Percentiles rank a stretch among this genome's conserved stretches.
Conservation (phyloP, 352 stramenopile species). For the Thalassiosira livingstoniorum region DNA sequence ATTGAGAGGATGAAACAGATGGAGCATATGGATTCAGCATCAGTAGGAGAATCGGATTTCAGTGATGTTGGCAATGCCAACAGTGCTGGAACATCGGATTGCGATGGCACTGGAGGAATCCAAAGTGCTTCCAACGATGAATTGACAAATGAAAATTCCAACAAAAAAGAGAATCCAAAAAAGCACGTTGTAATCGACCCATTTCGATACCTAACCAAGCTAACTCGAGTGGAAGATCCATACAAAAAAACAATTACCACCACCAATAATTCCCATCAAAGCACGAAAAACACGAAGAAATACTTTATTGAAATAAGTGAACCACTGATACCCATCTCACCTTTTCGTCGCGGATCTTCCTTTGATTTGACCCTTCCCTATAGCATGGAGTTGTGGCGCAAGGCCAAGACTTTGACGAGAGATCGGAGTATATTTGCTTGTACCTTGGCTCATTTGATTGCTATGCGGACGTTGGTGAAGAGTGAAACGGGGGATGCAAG, state of each 20-base stretch:
- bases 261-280: constrained; percentile 24
- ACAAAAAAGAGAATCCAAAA: background rate
- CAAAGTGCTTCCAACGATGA: background rate
- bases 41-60: background rate
- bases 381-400: constrained; percentile 80
- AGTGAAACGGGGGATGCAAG: constrained; percentile 24
- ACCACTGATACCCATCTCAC: constrained; percentile 63
- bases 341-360: constrained; percentile 55
- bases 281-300: constrained; percentile 41
- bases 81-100: background rate
- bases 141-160: background rate
- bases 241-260: constrained; percentile 21
- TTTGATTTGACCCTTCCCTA: constrained; percentile 74
- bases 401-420: constrained; percentile 80
- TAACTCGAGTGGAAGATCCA: constrained; percentile 4
- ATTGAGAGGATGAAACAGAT: constrained; percentile 50
- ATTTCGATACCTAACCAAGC: constrained; percentile 43
- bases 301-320: constrained; percentile 36
- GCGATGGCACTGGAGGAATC: background rate
- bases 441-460: constrained; percentile 81
- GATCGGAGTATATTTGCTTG: constrained; percentile 79
- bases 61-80: background rate
- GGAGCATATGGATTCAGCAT: constrained; percentile 2
- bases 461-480: constrained; percentile 73
- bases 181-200: constrained; percentile 46